Evolutionary conservation across 306 rosid species (phyloP).

Genomic region (Begonia fuchsioides): DNA sequence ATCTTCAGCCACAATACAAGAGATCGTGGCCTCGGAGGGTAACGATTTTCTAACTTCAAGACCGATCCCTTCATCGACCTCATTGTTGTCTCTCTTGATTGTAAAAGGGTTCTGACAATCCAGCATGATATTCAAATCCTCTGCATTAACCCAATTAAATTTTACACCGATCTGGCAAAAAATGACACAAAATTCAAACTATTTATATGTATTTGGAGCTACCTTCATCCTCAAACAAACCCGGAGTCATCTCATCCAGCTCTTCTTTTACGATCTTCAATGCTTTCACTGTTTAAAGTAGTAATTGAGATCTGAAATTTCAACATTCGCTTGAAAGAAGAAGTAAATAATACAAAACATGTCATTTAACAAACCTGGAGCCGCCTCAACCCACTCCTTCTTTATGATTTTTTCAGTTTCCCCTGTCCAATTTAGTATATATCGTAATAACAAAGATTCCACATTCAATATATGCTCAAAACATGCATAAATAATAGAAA

Average conservation of each 20-base stretch:
- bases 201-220: too few species aligned
- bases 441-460: too few species aligned
- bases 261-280: too few species aligned
- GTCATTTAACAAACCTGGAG: conserved; percentile 10
- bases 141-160: conserved; percentile 3
- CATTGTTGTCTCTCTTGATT: conserved; percentile 6
- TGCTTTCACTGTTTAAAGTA: too few species aligned
- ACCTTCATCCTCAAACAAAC: too few species aligned
- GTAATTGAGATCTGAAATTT: too few species aligned
- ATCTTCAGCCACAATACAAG: conserved; percentile 21
- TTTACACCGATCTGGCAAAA: too few species aligned
- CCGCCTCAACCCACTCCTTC: conserved; percentile 15
- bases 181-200: too few species aligned
- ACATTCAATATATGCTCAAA: too few species aligned
- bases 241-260: too few species aligned
- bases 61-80: conserved; percentile 2
- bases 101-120: conserved; percentile 7
- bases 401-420: conserved; percentile 8
- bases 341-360: background rate
- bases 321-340: too few species aligned
- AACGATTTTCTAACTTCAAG: conserved; percentile 7
- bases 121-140: conserved; percentile 9
- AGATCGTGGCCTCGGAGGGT: conserved; percentile 10
- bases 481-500: background rate
- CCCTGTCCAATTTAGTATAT: conserved; percentile 20